Evolutionary conservation across 352 stramenopile species (phyloP), one percentile per base, ranked within the genome.

Genomic region (Thraustochytrium striatum): DNA sequence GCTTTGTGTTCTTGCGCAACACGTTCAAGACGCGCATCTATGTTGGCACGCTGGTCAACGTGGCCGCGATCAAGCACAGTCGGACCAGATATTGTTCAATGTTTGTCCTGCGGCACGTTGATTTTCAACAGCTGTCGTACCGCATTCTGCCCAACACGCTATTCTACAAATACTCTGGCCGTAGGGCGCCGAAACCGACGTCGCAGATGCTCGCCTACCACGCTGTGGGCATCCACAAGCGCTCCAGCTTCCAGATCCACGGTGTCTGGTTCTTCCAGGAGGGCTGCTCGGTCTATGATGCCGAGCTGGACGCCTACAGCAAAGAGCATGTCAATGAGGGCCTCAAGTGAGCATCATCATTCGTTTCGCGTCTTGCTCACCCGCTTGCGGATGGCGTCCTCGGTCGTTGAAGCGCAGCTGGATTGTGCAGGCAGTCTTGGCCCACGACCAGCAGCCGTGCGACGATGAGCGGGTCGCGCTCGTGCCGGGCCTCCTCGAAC

Each of bases 381-480:
- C 19, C 62, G 72, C n/a, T 81, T 57, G 19, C 47, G 35, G 35
- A 81, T 81, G 13, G 65, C 72, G 70, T 87, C 52, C 80, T 91
- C 87, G 2, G 87, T 89, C 30, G 21, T 73, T 91, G 61, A 93
- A 93, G 80, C 87, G 89, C 19, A 87, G 72, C 81, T 90, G 87
- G 61, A 91, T 85, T 81, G 61, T 87, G 78, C 25, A 92, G 85
- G 72, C 87, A 90, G 65, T 92, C 87, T 28, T 88, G 83, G 38
- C 88, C 88, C 0, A 88, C 90, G 0, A 93, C 87, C 3, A 93
- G 59, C 83, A 93, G 81, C 32, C 87, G 59, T 9, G 88, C 88
- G 61, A 92, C 85, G 38, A 92, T 87, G 7, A 92, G 72, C 1
- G 88, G 88, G 84, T 93, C 88, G 1, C 69, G 87, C 62, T 93